phyloP scores from a whole-genome alignment of 116 monocot species.

The Trichopus zeylanicus region DNA sequence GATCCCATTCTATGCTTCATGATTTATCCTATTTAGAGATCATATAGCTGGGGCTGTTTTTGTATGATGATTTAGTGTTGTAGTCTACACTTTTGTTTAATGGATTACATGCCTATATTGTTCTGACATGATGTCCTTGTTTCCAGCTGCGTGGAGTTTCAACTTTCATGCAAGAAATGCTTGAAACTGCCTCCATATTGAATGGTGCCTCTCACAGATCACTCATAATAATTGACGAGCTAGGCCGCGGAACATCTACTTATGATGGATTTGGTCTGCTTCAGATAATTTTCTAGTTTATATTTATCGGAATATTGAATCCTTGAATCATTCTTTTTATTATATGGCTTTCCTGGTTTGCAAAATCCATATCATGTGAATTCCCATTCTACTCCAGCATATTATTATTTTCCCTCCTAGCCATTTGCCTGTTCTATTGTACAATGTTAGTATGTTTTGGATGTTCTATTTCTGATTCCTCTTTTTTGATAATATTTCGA shows the following conservation, averaged over 20 bases:
- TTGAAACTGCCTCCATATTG: conserved; percentile 97
- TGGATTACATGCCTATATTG: neutral
- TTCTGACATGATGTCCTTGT: neutral
- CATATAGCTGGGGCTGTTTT: neutral
- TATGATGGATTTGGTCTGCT: conserved; percentile 98
- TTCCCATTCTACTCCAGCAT: no score
- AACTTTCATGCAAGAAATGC: conserved; percentile 99
- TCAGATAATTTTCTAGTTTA: neutral
- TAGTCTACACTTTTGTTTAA: neutral
- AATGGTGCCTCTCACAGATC: conserved; percentile 87
- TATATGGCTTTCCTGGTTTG: neutral
- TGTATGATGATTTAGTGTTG: neutral
- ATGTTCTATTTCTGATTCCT: no score
- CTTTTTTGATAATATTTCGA: no score
- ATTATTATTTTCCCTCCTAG: no score
- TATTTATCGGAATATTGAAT: neutral
- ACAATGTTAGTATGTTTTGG: no score
- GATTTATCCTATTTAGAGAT: no score
- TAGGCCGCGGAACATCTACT: conserved; percentile 97
- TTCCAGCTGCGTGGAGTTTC: conserved; percentile 95
- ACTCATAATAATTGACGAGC: conserved; percentile 84
- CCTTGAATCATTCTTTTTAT: neutral
- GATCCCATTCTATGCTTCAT: no score
- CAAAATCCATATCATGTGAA: no score
- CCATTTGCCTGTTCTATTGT: no score